phyloP scores from a whole-genome alignment of 352 stramenopile species.

The Phytophthora foliorum region DNA sequence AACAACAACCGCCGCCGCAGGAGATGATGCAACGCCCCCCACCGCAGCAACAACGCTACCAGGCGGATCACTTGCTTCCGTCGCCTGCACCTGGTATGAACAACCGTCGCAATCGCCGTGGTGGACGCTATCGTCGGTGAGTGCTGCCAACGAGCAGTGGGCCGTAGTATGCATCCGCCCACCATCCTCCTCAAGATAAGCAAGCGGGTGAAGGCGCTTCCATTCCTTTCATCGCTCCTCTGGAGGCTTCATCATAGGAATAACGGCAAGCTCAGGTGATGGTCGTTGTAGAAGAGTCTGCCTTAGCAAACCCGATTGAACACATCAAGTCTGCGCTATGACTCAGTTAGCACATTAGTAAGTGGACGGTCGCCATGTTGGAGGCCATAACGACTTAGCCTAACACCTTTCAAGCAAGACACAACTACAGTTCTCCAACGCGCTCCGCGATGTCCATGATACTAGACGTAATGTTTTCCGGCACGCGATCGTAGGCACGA shows the following conservation, averaged over 20 bases:
- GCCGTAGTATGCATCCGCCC: not conserved
- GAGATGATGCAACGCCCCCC: slow-evolving; percentile 30
- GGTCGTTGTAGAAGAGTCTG: slow-evolving; percentile 7
- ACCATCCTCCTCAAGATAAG: not conserved
- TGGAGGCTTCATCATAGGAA: slow-evolving; percentile 14
- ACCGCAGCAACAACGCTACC: slow-evolving; percentile 31
- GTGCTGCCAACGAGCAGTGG: not conserved
- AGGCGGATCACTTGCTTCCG: slow-evolving; percentile 40
- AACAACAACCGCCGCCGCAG: slow-evolving; percentile 36
- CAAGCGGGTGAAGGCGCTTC: slow-evolving; percentile 8
- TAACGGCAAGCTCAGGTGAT: not conserved
- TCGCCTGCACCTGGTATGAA: slow-evolving; percentile 31
- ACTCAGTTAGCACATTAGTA: not conserved
- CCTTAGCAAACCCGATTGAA: slow-evolving; percentile 16
- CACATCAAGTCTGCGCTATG: not conserved
- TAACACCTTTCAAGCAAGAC: not conserved
- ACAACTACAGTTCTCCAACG: slow-evolving; percentile 51
- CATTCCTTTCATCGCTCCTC: slow-evolving; percentile 9
- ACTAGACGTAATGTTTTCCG: slow-evolving; percentile 72
- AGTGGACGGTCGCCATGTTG: slow-evolving; percentile 6
- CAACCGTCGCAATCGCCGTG: slow-evolving; percentile 47
- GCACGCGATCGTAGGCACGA: slow-evolving; percentile 77
- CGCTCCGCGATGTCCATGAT: slow-evolving; percentile 74
- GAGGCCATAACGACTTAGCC: slow-evolving; percentile 18
- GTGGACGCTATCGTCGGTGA: slow-evolving; percentile 42